Conservation (phyloP, 2,329 filamentous ascomycete genomes). For the Venturia effusa region DNA sequence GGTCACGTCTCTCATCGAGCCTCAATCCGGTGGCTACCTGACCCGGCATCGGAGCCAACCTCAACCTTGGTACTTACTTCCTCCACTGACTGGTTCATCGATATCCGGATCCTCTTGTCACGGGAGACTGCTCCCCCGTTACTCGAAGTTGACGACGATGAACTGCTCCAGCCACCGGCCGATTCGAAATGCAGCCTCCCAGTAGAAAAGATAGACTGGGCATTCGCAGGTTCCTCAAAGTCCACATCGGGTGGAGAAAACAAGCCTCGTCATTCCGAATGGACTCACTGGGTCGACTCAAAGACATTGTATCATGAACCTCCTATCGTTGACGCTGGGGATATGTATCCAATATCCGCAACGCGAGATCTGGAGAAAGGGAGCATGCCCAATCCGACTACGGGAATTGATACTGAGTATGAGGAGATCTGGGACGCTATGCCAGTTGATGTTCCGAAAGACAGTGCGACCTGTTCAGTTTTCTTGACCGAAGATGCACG, state of each 20-base stretch:
- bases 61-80: constrained; percentile 10
- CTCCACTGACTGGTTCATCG: constrained; percentile 2
- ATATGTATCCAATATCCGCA: neutral
- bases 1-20: constrained; percentile 4
- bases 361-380: constrained; percentile 5
- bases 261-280: neutral
- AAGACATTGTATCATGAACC: neutral
- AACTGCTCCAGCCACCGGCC: neutral
- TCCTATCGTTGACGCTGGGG: neutral
- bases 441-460: neutral
- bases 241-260: neutral
- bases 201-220: constrained; percentile 7
- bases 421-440: constrained; percentile 17
- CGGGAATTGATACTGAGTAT: constrained; percentile 18
- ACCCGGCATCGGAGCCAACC: constrained; percentile 7
- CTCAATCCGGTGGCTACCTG: neutral
- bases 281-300: constrained; percentile 10
- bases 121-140: neutral
- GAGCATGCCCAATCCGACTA: constrained; percentile 3
- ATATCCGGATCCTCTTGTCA: constrained; percentile 1
- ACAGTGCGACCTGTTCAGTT: neutral
- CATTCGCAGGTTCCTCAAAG: neutral
- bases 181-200: neutral
- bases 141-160: neutral
- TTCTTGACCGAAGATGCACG: neutral